Evolutionary conservation across 192 early-diverging fungal genomes (phyloP), one percentile per base, ranked within the genome.

Genomic region (Coemansia sp.): DNA sequence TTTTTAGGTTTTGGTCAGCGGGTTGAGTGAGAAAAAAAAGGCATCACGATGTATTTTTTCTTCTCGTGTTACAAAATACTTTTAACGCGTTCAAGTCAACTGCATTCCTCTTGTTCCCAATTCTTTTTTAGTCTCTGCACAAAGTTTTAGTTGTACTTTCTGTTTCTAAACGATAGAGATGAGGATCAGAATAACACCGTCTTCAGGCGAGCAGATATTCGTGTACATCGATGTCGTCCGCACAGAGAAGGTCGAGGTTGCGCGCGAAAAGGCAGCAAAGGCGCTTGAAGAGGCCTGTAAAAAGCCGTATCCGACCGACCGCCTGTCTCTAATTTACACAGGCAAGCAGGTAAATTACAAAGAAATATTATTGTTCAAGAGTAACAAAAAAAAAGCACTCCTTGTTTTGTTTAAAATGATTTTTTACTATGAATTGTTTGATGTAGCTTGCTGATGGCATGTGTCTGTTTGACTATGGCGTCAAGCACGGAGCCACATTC

Each of bases 381-480:
- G n/a, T 40, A 40, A 2, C 35, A 40, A 14, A 11, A 40, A 3
- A 5, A 16, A 4, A 40, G 35, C 3, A 5, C 5, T 22, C 35
- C 9, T 32, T 11, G 18, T 22, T 53, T 27, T 50, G 8, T 27
- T 24, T 40, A 40, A n/a, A 11, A 16, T 16, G 12, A 40, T 40
- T 40, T 40, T 10, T 40, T 16, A 40, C 7, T 16, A 40, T 16
- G n/a, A 40, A 40, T 16, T 7, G 5, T 29, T 54, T 47, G 14
- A 10, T 46, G 44, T 22, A 53, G 65, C 38, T 81, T 25, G 80
- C 75, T 11, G 54, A 81, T 18, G 70, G 80, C 2, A 67, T 73
- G 61, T 45, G 55, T 2, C 54, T 81, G 7, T 73, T 73, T 56
- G 65, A 77, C 57, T 81, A 81, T 33, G 49, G 54, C 9, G 56